Evolutionary conservation across 768 basidiomycete species (phyloP).

Genomic region (Rhodotorula toruloides): DNA sequence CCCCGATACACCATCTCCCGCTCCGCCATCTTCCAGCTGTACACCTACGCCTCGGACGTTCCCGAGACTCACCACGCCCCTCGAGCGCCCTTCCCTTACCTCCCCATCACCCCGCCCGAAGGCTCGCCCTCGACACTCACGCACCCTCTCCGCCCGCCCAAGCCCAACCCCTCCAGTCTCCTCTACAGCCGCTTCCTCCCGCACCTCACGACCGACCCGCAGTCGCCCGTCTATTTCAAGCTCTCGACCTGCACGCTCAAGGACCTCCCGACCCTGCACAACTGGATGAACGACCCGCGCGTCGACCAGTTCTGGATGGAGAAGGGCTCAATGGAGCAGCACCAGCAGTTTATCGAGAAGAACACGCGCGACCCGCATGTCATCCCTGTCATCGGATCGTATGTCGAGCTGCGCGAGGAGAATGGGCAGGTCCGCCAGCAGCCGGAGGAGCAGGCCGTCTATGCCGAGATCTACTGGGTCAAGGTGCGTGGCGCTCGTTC

Average conservation of each 20-base stretch:
- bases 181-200: constrained; percentile 37
- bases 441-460: constrained; percentile 21
- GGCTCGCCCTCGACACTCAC: constrained; percentile 12
- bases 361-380: constrained; percentile 17
- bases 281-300: constrained; percentile 36
- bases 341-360: constrained; percentile 25
- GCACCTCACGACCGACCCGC: constrained; percentile 18
- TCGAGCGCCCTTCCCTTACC: constrained; percentile 17
- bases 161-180: constrained; percentile 4
- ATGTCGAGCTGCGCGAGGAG: constrained; percentile 6
- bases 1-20: constrained; percentile 25
- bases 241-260: constrained; percentile 20
- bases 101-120: constrained; percentile 9
- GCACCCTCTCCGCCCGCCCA: constrained; percentile 34
- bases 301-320: constrained; percentile 38
- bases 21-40: constrained; percentile 33
- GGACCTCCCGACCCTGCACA: constrained; percentile 28
- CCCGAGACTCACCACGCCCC: constrained; percentile 17
- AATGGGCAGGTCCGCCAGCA: background rate
- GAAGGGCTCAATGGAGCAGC: constrained; percentile 27
- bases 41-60: constrained; percentile 22
- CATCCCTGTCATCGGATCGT: constrained; percentile 29
- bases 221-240: constrained; percentile 23
- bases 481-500: constrained; percentile 16
- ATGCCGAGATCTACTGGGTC: constrained; percentile 38